Conservation (phyloP, 1,284 basidiomycete species). For the Sanguinoderma infundibulare region DNA sequence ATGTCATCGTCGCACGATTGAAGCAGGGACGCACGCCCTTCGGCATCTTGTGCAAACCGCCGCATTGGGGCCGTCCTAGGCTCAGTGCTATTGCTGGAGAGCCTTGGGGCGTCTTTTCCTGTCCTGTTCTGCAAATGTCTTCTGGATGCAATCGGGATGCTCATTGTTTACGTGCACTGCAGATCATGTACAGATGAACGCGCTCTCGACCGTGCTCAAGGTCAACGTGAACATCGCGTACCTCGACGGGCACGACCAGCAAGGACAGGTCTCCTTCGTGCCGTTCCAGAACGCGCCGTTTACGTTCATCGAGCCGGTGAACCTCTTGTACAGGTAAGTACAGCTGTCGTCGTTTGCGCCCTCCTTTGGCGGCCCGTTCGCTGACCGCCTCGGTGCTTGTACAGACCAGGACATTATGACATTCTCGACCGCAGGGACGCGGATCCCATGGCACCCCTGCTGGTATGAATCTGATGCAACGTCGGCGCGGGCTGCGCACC, state of each 20-base stretch:
- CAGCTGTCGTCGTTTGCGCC: neutral
- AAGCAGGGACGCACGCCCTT: too few relatives aligned
- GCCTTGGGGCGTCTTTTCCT: too few relatives aligned
- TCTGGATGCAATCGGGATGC: neutral
- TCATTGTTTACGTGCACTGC: conserved; percentile 3
- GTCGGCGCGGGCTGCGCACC: neutral
- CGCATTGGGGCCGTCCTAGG: too few relatives aligned
- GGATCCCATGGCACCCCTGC: conserved; percentile 23
- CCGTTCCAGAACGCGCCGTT: conserved; percentile 60
- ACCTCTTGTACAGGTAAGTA: conserved; percentile 74
- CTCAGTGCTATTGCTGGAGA: too few relatives aligned
- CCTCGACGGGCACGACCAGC: conserved; percentile 57
- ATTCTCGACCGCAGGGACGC: conserved; percentile 36
- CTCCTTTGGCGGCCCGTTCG: too few relatives aligned
- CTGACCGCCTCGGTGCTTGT: conserved; percentile 3
- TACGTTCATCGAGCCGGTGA: conserved; percentile 50
- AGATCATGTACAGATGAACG: conserved; percentile 87
- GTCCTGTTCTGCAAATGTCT: too few relatives aligned
- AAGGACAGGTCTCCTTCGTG: conserved; percentile 69
- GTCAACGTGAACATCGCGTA: conserved; percentile 81
- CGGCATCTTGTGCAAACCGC: too few relatives aligned
- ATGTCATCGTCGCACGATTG: too few relatives aligned
- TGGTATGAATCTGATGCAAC: conserved; percentile 8
- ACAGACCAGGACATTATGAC: conserved; percentile 44
- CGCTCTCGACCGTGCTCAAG: conserved; percentile 71